Evolutionary conservation across 805 yeast genomes (phyloP).

Genomic region (Yarrowia divulgata): DNA sequence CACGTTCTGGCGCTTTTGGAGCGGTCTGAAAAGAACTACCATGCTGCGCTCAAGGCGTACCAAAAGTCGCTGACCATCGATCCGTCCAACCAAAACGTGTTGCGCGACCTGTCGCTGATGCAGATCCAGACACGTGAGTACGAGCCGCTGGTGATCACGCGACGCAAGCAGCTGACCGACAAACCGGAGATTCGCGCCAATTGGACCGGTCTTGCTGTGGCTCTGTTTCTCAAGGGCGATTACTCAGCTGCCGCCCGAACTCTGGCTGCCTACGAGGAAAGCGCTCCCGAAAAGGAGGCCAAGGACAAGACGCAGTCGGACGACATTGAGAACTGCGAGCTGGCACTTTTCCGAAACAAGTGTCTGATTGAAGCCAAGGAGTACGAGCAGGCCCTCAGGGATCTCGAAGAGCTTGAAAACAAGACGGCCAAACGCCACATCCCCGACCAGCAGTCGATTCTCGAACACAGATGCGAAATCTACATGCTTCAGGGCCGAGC

Average conservation of each 20-base stretch:
- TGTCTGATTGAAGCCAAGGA: conserved; percentile 63
- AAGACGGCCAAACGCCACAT: conserved; percentile 65
- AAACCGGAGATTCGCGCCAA: conserved; percentile 57
- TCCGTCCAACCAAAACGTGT: conserved; percentile 75
- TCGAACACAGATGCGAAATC: conserved; percentile 73
- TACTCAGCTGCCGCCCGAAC: conserved; percentile 73
- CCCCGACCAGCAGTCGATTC: conserved; percentile 59
- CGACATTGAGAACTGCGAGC: conserved; percentile 80
- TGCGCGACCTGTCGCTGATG: conserved; percentile 80
- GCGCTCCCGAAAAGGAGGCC: conserved; percentile 68
- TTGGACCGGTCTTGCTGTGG: conserved; percentile 88
- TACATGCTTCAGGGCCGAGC: conserved; percentile 62
- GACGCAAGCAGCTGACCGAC: conserved; percentile 33
- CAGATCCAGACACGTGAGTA: conserved; percentile 75
- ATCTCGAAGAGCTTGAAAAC: conserved; percentile 21
- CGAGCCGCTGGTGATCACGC: conserved; percentile 33
- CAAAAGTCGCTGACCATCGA: conserved; percentile 77
- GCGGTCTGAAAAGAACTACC: conserved; percentile 70
- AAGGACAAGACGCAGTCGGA: conserved; percentile 56
- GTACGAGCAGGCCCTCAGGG: conserved; percentile 17
- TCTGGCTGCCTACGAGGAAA: conserved; percentile 73
- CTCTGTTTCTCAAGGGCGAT: conserved; percentile 78
- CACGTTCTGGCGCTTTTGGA: conserved; percentile 88
- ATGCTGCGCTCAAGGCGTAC: conserved; percentile 80
- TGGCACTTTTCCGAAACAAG: conserved; percentile 73